Evolutionary conservation across 768 basidiomycete species (phyloP).

Genomic region (Lactifluus subvellereus): DNA sequence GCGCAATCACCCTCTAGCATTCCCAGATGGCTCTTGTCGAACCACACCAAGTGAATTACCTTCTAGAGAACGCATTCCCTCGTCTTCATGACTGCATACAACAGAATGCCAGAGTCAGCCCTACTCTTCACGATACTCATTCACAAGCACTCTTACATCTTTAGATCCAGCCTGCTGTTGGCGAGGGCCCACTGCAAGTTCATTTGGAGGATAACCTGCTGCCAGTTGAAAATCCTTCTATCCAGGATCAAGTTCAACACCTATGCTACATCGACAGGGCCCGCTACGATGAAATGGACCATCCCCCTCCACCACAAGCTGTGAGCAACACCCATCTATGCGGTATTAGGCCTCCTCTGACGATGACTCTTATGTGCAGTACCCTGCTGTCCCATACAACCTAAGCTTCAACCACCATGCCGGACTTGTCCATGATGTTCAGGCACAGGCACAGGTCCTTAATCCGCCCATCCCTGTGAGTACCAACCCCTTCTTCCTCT

Average conservation of each 20-base stretch:
- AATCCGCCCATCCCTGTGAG: neutral
- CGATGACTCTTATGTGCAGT: neutral
- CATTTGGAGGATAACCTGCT: neutral
- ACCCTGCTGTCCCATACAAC: neutral
- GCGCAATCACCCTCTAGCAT: too few species aligned
- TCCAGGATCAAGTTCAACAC: neutral
- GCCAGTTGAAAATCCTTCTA: neutral
- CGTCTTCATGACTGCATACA: neutral
- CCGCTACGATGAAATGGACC: neutral
- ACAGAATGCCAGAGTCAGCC: neutral
- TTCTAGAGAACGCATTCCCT: neutral
- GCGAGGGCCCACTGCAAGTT: neutral
- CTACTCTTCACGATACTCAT: neutral
- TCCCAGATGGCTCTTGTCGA: neutral
- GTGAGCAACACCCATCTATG: neutral
- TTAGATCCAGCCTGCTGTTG: neutral
- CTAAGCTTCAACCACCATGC: neutral
- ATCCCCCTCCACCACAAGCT: neutral
- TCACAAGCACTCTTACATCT: neutral
- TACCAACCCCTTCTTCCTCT: neutral
- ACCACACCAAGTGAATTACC: neutral
- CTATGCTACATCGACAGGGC: neutral
- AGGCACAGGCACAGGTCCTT: neutral
- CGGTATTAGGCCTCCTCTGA: neutral
- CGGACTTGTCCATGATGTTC: neutral